Conservation (phyloP, 1,284 basidiomycete species). For the Sporisorium sorghi region DNA sequence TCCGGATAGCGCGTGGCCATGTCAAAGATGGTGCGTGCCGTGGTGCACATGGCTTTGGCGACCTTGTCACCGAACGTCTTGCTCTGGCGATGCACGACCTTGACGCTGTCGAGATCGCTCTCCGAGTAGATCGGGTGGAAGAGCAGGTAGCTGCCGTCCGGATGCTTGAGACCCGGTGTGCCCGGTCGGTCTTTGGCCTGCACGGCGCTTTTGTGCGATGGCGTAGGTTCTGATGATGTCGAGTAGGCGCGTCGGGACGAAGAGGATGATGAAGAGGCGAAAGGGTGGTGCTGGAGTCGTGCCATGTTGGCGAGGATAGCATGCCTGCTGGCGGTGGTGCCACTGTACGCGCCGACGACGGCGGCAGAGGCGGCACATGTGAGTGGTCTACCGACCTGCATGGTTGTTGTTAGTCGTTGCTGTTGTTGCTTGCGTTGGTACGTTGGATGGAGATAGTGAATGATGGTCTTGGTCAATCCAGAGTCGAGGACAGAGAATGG, state of each 20-base stretch:
- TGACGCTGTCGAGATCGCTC: slow-evolving; percentile 79
- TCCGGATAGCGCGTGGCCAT: slow-evolving; percentile 59
- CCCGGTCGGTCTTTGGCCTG: slow-evolving; percentile 34
- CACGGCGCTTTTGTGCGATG: slow-evolving; percentile 18
- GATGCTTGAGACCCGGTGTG: slow-evolving; percentile 27
- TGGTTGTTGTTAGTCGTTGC: neutral
- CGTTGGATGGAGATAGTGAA: too few species aligned
- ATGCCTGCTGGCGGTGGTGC: neutral
- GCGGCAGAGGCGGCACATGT: neutral
- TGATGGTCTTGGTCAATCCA: neutral
- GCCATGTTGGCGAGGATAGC: neutral
- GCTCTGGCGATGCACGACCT: slow-evolving; percentile 80
- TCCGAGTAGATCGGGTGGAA: slow-evolving; percentile 55
- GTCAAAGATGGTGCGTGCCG: slow-evolving; percentile 50
- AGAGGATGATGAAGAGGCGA: neutral
- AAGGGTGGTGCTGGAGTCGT: neutral
- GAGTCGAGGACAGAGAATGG: too few species aligned
- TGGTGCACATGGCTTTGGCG: slow-evolving; percentile 71
- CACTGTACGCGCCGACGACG: neutral
- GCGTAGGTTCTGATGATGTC: neutral
- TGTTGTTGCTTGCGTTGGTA: neutral
- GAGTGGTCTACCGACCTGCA: slow-evolving; percentile 6
- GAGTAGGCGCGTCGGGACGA: slow-evolving; percentile 7
- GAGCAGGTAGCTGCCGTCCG: slow-evolving; percentile 44
- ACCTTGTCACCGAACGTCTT: slow-evolving; percentile 79